phyloP scores from a whole-genome alignment of 2,329 filamentous ascomycete genomes.

The Claviceps pusilla region DNA sequence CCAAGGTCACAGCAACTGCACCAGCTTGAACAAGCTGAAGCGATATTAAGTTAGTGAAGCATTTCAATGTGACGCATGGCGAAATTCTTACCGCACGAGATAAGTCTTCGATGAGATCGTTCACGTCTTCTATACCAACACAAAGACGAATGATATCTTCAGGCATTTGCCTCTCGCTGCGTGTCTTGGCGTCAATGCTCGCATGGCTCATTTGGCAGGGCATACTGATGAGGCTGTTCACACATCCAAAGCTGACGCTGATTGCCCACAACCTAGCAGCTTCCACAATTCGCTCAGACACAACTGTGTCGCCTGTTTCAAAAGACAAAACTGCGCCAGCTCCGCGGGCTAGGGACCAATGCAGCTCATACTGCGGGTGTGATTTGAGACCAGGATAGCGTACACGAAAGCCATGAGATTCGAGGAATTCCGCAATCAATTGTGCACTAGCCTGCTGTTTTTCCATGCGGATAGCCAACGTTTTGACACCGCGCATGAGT shows the following conservation, averaged over 20 bases:
- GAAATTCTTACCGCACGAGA: constrained; percentile 61
- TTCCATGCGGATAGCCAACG: constrained; percentile 93
- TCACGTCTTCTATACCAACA: constrained; percentile 86
- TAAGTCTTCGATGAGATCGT: constrained; percentile 86
- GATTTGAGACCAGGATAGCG: constrained; percentile 88
- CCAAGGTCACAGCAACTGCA: constrained; percentile 71
- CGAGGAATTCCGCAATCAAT: constrained; percentile 81
- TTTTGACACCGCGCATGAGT: constrained; percentile 90
- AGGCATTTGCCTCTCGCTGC: constrained; percentile 77
- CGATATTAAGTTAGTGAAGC: background rate
- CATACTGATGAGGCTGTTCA: constrained; percentile 98
- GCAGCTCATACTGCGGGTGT: constrained; percentile 90
- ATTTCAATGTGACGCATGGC: background rate
- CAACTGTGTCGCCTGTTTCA: constrained; percentile 71
- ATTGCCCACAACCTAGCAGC: constrained; percentile 85
- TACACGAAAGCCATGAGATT: constrained; percentile 81
- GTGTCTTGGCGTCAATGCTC: constrained; percentile 89
- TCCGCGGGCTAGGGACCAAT: constrained; percentile 89
- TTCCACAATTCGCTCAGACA: constrained; percentile 90
- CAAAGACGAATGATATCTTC: constrained; percentile 94
- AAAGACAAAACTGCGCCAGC: constrained; percentile 91
- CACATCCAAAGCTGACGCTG: constrained; percentile 92
- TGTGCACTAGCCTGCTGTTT: constrained; percentile 92
- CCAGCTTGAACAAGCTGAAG: constrained; percentile 77
- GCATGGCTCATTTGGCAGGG: constrained; percentile 99